A percentile compares a stretch with the other conserved stretches of the same genome.
These are phyloP conservation scores for Myxozyma vanderwaltii DNA, from an alignment of 805 yeast genomes.

Conservation along the genomic window DNA sequence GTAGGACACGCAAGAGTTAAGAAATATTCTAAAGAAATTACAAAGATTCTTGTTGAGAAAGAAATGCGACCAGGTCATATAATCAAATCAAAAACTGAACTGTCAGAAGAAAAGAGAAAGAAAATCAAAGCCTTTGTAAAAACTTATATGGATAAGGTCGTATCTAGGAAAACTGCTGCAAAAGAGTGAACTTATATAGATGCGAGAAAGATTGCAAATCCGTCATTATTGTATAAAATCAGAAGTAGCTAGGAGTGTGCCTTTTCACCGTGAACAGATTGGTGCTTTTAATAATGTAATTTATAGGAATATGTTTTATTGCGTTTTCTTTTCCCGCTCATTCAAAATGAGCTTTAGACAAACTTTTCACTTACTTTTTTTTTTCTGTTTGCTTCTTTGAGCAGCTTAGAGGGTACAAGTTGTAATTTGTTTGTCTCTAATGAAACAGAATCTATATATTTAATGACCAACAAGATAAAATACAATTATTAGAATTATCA, in stretches of 20 bases:
- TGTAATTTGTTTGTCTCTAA: no score
- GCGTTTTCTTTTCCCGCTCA: no score
- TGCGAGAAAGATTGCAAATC: no score
- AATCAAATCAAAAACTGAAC: slow-evolving; percentile 52
- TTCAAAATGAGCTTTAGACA: neutral
- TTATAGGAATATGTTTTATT: slow-evolving; percentile 3
- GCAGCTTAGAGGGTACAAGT: no score
- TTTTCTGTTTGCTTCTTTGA: neutral
- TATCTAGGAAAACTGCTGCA: slow-evolving; percentile 13
- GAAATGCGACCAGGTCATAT: slow-evolving; percentile 52
- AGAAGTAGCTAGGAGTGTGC: no score
- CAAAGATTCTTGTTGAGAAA: slow-evolving; percentile 64
- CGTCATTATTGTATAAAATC: no score
- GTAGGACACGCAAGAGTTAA: slow-evolving; percentile 75
- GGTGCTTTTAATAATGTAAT: no score
- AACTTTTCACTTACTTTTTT: neutral
- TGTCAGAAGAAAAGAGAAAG: slow-evolving; percentile 63
- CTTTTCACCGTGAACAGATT: no score
- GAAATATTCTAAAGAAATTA: slow-evolving; percentile 77
- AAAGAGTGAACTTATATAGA: neutral
- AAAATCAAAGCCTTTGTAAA: slow-evolving; percentile 69
- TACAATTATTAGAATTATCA: no score
- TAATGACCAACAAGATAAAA: no score
- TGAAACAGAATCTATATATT: no score
- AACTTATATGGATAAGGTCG: slow-evolving; percentile 67